A percentile compares a stretch with the other conserved stretches of the same genome.
phyloP scores from a whole-genome alignment of 1,284 basidiomycete species.

The Ganoderma multipileum region DNA sequence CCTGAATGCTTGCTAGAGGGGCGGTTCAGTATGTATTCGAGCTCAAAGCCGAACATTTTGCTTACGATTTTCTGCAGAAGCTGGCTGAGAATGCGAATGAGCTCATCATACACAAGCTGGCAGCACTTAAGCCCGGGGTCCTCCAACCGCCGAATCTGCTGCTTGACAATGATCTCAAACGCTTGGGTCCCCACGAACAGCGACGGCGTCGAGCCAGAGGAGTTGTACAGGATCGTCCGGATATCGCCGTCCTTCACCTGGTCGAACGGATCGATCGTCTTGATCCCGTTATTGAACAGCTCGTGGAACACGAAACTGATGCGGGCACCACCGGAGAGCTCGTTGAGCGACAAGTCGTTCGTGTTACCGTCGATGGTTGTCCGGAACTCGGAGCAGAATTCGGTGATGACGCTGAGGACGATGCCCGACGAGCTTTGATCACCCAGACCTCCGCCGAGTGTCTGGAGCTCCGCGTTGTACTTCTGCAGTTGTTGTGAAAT shows the following conservation, averaged over 20 bases:
- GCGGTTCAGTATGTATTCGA: conserved; percentile 10
- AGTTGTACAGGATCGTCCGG: conserved; percentile 95
- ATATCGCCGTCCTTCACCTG: conserved; percentile 99
- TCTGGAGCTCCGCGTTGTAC: conserved; percentile 82
- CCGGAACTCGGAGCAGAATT: conserved; percentile 97
- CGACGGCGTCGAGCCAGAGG: conserved; percentile 95
- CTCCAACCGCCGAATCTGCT: conserved; percentile 96
- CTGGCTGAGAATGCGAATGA: conserved; percentile 94
- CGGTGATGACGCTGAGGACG: conserved; percentile 95
- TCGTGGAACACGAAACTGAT: conserved; percentile 99
- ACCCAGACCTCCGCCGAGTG: conserved; percentile 89
- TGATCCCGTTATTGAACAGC: conserved; percentile 95
- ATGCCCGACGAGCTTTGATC: conserved; percentile 89
- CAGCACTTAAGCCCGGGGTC: conserved; percentile 95
- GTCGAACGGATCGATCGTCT: conserved; percentile 96
- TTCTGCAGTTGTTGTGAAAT: conserved; percentile 90
- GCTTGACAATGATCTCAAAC: conserved; percentile 98
- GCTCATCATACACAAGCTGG: conserved; percentile 94
- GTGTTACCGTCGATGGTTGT: conserved; percentile 97
- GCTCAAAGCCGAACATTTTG: conserved; percentile 30
- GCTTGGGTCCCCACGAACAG: conserved; percentile 96
- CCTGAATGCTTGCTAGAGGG: conserved; percentile 87
- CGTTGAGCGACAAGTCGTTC: conserved; percentile 93
- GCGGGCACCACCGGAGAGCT: conserved; percentile 95
- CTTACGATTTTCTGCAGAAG: conserved; percentile 88